These are phyloP conservation scores for Calonectria fujianensis DNA, from an alignment of 2,329 filamentous ascomycete genomes.

Conservation along the genomic window DNA sequence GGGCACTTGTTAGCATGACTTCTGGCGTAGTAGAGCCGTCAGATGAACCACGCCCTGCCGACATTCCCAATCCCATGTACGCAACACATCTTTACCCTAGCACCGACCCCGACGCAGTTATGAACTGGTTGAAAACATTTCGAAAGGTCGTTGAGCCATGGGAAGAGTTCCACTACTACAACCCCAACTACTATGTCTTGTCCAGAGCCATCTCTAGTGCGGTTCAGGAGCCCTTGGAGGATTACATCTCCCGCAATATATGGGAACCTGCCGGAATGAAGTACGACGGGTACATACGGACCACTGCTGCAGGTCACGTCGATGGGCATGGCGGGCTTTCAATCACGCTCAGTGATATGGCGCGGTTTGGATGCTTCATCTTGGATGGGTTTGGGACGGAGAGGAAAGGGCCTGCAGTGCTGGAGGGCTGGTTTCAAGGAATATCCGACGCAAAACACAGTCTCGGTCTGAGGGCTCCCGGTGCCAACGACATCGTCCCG, in stretches of 20 bases:
- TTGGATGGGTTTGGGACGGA: not conserved
- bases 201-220: not conserved
- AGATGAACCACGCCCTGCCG: not conserved
- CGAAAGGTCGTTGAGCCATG: conserved; percentile 2
- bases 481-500: not conserved
- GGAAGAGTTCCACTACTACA: conserved; percentile 26
- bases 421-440: not conserved
- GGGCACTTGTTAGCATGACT: not conserved
- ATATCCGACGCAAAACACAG: conserved; percentile 11
- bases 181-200: conserved; percentile 13
- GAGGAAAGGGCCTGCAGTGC: not conserved
- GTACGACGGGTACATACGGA: conserved; percentile 13
- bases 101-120: not conserved
- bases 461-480: not conserved
- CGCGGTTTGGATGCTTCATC: conserved; percentile 17
- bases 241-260: conserved; percentile 3
- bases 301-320: not conserved
- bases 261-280: conserved; percentile 21
- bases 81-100: conserved; percentile 8
- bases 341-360: conserved; percentile 8
- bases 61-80: conserved; percentile 11
- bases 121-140: not conserved
- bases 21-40: conserved; percentile 6
- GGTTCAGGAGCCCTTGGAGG: not conserved
- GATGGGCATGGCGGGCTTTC: conserved; percentile 13